These are phyloP conservation scores for Candida argentea DNA, from an alignment of 805 yeast species.

Conservation along the genomic window DNA sequence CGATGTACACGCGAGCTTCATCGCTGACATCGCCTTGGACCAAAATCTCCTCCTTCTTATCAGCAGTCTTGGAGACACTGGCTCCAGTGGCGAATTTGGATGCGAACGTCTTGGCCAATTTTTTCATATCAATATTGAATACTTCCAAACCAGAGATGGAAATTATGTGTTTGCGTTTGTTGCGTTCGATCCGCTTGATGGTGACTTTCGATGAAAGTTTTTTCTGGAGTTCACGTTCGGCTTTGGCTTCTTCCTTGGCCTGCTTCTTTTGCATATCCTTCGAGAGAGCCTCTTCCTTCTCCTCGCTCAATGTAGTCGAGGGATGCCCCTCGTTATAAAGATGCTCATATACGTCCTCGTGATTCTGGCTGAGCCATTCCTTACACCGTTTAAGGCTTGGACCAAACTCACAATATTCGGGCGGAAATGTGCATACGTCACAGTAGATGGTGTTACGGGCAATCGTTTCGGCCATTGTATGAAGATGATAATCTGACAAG, in stretches of 20 bases:
- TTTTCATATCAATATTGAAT: constrained; percentile 81
- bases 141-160: constrained; percentile 84
- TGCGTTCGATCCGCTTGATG: constrained; percentile 81
- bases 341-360: constrained; percentile 45
- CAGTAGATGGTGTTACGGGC: constrained; percentile 51
- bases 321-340: constrained; percentile 54
- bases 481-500: constrained; percentile 1
- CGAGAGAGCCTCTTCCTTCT: constrained; percentile 73
- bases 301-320: constrained; percentile 54
- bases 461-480: constrained; percentile 17
- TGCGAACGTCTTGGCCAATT: constrained; percentile 84
- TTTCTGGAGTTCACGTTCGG: constrained; percentile 73
- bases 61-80: constrained; percentile 79
- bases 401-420: constrained; percentile 89
- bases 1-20: constrained; percentile 72
- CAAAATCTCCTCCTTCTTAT: constrained; percentile 83
- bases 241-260: constrained; percentile 75
- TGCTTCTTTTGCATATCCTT: constrained; percentile 79
- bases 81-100: constrained; percentile 95
- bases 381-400: constrained; percentile 74
- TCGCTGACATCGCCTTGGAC: constrained; percentile 95
- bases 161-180: constrained; percentile 79
- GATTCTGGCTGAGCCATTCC: constrained; percentile 59
- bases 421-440: constrained; percentile 75
- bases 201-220: constrained; percentile 71